Evolutionary conservation across 140 eudicot genomes (phyloP).

Genomic region (Ambrosia hybrid): DNA sequence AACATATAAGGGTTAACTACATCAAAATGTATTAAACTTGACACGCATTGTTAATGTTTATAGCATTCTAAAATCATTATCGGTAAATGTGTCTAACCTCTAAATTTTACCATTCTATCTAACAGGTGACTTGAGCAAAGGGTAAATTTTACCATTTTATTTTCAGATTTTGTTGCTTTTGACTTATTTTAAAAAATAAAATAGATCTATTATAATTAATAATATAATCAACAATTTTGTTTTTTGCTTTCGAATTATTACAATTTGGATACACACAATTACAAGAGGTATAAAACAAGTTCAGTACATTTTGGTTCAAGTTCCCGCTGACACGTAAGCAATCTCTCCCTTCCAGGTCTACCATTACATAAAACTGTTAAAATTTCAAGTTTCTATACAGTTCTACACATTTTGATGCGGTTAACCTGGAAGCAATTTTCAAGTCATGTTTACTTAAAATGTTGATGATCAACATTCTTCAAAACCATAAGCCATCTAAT

Average conservation of each 20-base stretch:
- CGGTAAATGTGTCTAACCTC: background rate
- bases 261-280: background rate
- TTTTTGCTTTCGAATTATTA: background rate
- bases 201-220: background rate
- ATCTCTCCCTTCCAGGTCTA: background rate
- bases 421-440: too few relatives aligned
- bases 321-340: background rate
- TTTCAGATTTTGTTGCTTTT: background rate
- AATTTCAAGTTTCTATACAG: background rate
- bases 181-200: background rate
- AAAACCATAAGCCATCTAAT: too few relatives aligned
- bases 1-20: background rate
- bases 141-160: background rate
- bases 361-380: background rate
- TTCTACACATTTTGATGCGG: background rate
- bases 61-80: background rate
- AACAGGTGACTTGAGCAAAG: background rate
- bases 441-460: too few relatives aligned
- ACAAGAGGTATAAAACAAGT: background rate
- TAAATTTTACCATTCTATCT: background rate
- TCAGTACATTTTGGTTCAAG: background rate
- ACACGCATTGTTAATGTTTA: background rate
- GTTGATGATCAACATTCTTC: too few relatives aligned
- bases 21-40: too few relatives aligned
- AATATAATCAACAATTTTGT: background rate